Evolutionary conservation across 768 basidiomycete species (phyloP).

Genomic region (Lactarius trivialis): DNA sequence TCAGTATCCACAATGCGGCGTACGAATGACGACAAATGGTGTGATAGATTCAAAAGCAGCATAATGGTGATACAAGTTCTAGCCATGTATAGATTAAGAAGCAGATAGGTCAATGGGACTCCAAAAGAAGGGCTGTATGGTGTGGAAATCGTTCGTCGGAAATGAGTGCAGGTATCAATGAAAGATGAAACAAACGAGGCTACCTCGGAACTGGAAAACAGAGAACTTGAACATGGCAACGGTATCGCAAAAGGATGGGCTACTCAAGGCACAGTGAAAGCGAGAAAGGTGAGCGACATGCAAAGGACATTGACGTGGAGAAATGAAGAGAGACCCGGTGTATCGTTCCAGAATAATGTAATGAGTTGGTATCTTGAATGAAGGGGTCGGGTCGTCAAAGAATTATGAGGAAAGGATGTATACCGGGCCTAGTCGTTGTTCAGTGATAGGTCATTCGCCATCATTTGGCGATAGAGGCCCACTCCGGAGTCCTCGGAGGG

Average conservation of each 20-base stretch:
- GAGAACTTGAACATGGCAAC: constrained; percentile 18
- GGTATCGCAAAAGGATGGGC: constrained; percentile 24
- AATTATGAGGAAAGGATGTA: constrained; percentile 26
- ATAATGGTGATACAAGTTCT: constrained; percentile 32
- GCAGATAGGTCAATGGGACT: constrained; percentile 24
- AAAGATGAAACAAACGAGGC: constrained; percentile 2
- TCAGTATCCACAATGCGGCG: constrained; percentile 92
- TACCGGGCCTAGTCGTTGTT: constrained; percentile 27
- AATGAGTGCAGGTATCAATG: constrained; percentile 21
- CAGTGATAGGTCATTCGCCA: constrained; percentile 68
- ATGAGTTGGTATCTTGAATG: constrained; percentile 20
- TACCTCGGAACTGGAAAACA: constrained; percentile 7
- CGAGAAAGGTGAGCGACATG: constrained; percentile 12
- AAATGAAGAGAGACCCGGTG: constrained; percentile 22
- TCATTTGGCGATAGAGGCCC: constrained; percentile 74
- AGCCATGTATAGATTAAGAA: constrained; percentile 27
- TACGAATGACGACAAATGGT: constrained; percentile 37
- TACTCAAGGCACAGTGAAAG: constrained; percentile 18
- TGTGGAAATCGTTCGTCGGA: constrained; percentile 16
- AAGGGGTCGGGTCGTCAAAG: constrained; percentile 14
- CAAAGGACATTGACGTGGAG: constrained; percentile 24
- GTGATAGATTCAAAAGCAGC: constrained; percentile 20
- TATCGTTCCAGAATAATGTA: constrained; percentile 23
- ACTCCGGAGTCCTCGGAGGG: constrained; percentile 80
- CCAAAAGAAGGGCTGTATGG: constrained; percentile 22